Percentiles rank a stretch among this genome's conserved stretches.
Evolutionary conservation across 2,329 filamentous ascomycete genomes (phyloP).

Genomic region (Colletotrichum sp.): DNA sequence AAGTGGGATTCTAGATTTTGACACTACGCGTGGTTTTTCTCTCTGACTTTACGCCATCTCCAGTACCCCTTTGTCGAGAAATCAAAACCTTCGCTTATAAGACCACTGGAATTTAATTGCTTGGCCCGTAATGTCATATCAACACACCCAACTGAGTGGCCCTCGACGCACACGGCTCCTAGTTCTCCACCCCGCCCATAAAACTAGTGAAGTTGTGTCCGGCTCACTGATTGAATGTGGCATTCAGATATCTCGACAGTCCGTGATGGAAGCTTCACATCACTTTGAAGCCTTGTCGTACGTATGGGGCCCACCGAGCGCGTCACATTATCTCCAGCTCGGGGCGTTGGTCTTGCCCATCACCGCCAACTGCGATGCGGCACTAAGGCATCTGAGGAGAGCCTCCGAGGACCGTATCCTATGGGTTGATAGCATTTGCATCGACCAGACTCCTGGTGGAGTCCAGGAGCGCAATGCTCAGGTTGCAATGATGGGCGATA

Average conservation of each 20-base stretch:
- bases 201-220: not conserved
- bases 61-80: fast-evolving
- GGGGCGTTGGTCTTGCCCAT: not conserved
- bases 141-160: not conserved
- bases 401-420: not conserved
- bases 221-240: not conserved
- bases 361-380: not conserved
- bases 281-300: not conserved
- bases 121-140: not conserved
- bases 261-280: not conserved
- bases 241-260: not conserved
- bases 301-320: not conserved
- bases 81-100: fast-evolving
- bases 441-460: not conserved
- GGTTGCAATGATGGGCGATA: not conserved
- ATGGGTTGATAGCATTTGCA: not conserved
- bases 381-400: not conserved
- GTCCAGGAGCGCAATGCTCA: not conserved
- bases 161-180: not conserved
- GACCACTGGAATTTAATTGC: not conserved
- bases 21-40: not conserved
- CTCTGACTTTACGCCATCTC: not conserved
- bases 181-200: not conserved
- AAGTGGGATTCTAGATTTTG: not conserved
- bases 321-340: not conserved